Base-by-base conservation (phyloP, 2,329 filamentous ascomycete species). In the Periconia sp. region DNA sequence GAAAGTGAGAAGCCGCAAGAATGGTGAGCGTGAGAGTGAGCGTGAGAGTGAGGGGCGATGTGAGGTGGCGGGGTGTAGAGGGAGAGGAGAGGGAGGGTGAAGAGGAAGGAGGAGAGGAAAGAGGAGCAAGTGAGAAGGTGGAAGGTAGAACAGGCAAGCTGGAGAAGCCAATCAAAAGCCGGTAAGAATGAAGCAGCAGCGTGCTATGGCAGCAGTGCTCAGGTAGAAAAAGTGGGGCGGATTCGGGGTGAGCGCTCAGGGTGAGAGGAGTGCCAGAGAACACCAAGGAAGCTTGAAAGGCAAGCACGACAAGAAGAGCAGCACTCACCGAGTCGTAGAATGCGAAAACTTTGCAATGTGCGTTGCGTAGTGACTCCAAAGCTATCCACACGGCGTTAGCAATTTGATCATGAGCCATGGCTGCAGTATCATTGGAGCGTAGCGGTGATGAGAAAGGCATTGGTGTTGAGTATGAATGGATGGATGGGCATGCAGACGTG, bases 331-430 rank as follows among this genome's bases (percentile, higher is more conserved):
- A 64, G 62, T 68, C 69, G 71, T 71, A 72, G 23, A 69, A 74
- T 72, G 65, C 72, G 68, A 73, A 73, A 68, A 59, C 65, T 69
- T 69, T 69, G 71, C 66, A 69, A 72, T 71, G 68, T 68, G 68
- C 59, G 64, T 65, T 37, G 65, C 63, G 70, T 69, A 73, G 71
- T 71, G 70, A 73, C 70, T 69, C 71, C 70, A 74, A 74, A 73
- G 71, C 72, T 75, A 61, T 19, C 19, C 42, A 33, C 14, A 20
- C 14, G 10, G 30, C 15, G 61, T 70, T 46, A 72, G 66, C 23
- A 47, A 33, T 45, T 23, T 23, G 41, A 18, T 20, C 40, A 47
- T 37, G 33, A 37, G 33, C 33, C 33, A 14, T 37, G 33, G 10
- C 11, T 37, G 11, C 15, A 3, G 3, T 5, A 11, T 5, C 11